These are phyloP conservation scores for Plasmodium blacklocki DNA, from an alignment of 169 alveolate species.

Conservation along the genomic window DNA sequence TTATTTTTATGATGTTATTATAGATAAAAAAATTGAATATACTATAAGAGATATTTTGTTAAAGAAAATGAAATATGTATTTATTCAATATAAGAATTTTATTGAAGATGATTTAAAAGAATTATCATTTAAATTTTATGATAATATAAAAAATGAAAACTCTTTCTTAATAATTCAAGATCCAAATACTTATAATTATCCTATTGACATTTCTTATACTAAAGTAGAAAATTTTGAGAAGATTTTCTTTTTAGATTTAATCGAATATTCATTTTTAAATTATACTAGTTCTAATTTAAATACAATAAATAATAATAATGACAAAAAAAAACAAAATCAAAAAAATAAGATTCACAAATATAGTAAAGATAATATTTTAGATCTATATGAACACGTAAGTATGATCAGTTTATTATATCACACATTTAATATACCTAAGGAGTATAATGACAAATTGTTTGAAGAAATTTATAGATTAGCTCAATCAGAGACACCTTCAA, in stretches of 20 bases:
- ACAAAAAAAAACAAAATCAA: conserved; percentile 18
- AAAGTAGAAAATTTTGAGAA: conserved; percentile 49
- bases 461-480: conserved; percentile 23
- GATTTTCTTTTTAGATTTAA: conserved; percentile 48
- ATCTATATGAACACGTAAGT: no score
- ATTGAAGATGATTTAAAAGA: conserved; percentile 32
- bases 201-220: conserved; percentile 55
- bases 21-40: conserved; percentile 27
- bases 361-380: no score
- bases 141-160: conserved; percentile 33
- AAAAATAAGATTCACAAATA: background rate
- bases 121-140: conserved; percentile 30
- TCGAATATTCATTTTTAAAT: conserved; percentile 42
- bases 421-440: conserved; percentile 47
- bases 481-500: conserved; percentile 5
- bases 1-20: conserved; percentile 61
- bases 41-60: conserved; percentile 31
- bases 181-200: conserved; percentile 38
- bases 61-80: conserved; percentile 50
- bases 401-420: conserved; percentile 32
- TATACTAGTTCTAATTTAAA: conserved; percentile 41
- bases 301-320: background rate
- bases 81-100: conserved; percentile 49
- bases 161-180: conserved; percentile 52
- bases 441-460: conserved; percentile 56